A percentile compares a stretch with the other conserved stretches of the same genome.
phyloP scores from a whole-genome alignment of 805 yeast species.

The Brettanomyces sp. region DNA sequence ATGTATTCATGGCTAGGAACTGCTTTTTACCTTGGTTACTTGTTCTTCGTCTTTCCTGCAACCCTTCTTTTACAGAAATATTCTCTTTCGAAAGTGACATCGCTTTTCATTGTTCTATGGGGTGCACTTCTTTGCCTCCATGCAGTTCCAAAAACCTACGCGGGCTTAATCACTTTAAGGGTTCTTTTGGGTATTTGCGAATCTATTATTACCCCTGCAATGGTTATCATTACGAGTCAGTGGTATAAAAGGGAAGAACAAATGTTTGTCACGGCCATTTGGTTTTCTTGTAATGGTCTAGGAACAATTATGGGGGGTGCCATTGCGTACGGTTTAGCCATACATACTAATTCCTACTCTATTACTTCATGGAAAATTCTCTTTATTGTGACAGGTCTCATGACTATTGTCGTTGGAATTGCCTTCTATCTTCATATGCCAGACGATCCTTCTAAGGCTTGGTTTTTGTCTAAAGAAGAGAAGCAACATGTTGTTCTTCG shows the following conservation, averaged over 20 bases:
- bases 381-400: constrained; percentile 25
- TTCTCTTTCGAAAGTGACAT: constrained; percentile 33
- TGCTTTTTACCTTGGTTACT: constrained; percentile 31
- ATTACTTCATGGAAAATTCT: constrained; percentile 24
- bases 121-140: constrained; percentile 36
- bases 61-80: constrained; percentile 35
- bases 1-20: constrained; percentile 23
- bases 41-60: constrained; percentile 47
- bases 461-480: constrained; percentile 28
- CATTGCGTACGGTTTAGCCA: constrained; percentile 25
- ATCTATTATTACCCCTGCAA: constrained; percentile 27
- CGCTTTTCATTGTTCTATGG: constrained; percentile 30
- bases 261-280: constrained; percentile 21
- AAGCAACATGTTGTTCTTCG: constrained; percentile 25
- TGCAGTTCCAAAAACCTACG: constrained; percentile 35
- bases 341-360: constrained; percentile 15
- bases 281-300: constrained; percentile 23
- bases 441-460: constrained; percentile 25
- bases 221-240: constrained; percentile 21
- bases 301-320: constrained; percentile 23
- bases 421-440: constrained; percentile 22
- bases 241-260: constrained; percentile 28
- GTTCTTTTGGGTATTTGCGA: constrained; percentile 40
- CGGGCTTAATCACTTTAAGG: constrained; percentile 38
- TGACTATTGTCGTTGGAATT: constrained; percentile 25